A percentile compares a stretch with the other conserved stretches of the same genome.
Evolutionary conservation across 371 early-diverging fungal species (phyloP).

Genomic region (Mortierella sp.): DNA sequence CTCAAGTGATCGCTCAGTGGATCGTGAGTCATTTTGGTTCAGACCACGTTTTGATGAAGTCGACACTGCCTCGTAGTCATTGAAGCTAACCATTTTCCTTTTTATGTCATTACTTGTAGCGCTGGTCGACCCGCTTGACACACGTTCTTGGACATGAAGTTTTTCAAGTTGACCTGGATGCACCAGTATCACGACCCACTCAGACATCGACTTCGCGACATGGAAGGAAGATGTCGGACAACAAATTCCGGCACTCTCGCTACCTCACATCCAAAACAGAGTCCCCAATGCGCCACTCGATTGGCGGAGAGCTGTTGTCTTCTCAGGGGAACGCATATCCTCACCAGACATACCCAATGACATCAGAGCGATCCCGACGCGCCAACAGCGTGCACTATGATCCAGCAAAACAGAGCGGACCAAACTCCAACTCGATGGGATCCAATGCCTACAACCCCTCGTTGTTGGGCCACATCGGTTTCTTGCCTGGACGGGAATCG

Average conservation of each 20-base stretch:
- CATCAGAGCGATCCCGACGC: constrained; percentile 39
- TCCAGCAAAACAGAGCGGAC: constrained; percentile 23
- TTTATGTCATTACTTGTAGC: constrained; percentile 12
- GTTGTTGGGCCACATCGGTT: constrained; percentile 47
- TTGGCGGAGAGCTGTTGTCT: constrained; percentile 49
- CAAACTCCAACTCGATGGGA: constrained; percentile 24
- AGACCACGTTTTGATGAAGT: neutral
- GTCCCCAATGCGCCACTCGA: constrained; percentile 53
- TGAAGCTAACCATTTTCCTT: neutral
- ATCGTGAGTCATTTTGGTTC: constrained; percentile 57
- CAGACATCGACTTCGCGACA: constrained; percentile 29
- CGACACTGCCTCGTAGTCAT: neutral
- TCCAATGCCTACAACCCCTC: constrained; percentile 31
- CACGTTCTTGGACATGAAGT: constrained; percentile 41
- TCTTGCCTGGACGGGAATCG: constrained; percentile 26
- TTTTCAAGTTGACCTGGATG: constrained; percentile 50
- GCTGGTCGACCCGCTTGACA: constrained; percentile 40
- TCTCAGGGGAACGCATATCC: constrained; percentile 33
- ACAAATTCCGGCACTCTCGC: constrained; percentile 46
- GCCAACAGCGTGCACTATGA: constrained; percentile 57
- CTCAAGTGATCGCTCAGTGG: constrained; percentile 71
- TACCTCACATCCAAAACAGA: constrained; percentile 35
- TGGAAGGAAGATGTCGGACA: constrained; percentile 52
- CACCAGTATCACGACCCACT: constrained; percentile 9
- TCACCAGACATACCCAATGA: constrained; percentile 33